phyloP scores from a whole-genome alignment of 1,284 basidiomycete species.

The Singerocomus rubriflavus region DNA sequence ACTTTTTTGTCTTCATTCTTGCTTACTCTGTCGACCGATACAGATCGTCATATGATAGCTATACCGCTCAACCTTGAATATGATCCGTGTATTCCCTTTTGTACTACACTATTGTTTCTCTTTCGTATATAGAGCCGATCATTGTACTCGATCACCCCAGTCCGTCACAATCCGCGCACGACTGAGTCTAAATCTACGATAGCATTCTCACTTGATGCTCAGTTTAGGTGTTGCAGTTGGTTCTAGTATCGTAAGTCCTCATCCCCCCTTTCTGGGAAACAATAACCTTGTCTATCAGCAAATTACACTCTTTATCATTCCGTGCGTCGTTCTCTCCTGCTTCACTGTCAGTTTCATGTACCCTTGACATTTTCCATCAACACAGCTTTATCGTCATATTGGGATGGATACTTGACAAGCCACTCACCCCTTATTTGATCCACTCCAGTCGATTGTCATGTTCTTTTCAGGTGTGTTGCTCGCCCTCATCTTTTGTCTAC shows the following conservation, averaged over 20 bases:
- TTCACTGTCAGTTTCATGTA: conserved; percentile 38
- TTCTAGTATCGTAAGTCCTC: conserved; percentile 70
- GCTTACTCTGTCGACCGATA: too few relatives aligned
- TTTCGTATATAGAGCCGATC: too few relatives aligned
- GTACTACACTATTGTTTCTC: too few relatives aligned
- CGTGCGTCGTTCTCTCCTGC: conserved; percentile 48
- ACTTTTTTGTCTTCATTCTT: too few relatives aligned
- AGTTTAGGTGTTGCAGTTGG: conserved; percentile 86
- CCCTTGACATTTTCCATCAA: conserved; percentile 49
- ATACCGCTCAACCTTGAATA: too few relatives aligned
- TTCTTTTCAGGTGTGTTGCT: conserved; percentile 43
- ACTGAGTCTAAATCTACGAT: too few relatives aligned
- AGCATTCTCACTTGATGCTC: too few relatives aligned
- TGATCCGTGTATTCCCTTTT: too few relatives aligned
- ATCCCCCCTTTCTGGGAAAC: not conserved
- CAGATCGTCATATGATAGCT: too few relatives aligned
- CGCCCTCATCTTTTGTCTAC: not conserved
- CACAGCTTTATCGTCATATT: conserved; percentile 58
- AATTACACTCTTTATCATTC: conserved; percentile 87
- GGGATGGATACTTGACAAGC: conserved; percentile 69
- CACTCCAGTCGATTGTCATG: conserved; percentile 68
- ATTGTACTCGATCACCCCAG: too few relatives aligned
- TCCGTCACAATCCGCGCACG: too few relatives aligned
- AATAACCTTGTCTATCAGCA: conserved; percentile 49
- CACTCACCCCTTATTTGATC: conserved; percentile 74